Conservation (phyloP, 345 rosid genomes). For the Psidium friedrichsthalianum region DNA sequence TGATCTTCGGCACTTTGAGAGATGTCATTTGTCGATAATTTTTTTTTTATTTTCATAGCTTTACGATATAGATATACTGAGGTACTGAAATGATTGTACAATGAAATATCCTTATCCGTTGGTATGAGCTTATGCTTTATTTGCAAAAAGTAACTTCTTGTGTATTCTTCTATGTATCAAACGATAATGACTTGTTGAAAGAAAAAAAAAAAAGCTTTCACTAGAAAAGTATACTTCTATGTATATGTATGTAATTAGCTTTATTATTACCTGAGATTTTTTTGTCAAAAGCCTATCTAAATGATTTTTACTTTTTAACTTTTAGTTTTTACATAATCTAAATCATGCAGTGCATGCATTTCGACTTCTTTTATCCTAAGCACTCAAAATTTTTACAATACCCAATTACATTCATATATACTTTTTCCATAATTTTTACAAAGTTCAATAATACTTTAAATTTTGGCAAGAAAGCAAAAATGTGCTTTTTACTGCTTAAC, state of each 20-base stretch:
- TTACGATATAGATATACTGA: background rate
- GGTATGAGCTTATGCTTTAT: background rate
- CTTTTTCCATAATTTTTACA: background rate
- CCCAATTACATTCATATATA: background rate
- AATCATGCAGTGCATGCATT: background rate
- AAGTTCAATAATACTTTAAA: background rate
- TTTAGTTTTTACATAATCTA: background rate
- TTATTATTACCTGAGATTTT: background rate
- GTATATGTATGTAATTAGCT: background rate
- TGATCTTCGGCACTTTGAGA: background rate
- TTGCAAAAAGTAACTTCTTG: background rate
- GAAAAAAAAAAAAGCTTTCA: background rate
- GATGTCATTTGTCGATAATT: background rate
- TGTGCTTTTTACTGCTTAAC: background rate
- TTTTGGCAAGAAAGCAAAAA: background rate
- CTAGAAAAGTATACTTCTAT: background rate
- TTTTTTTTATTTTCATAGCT: background rate
- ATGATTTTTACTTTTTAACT: background rate
- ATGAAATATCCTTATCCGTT: background rate
- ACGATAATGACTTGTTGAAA: background rate
- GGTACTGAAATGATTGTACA: background rate
- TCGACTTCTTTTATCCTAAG: background rate
- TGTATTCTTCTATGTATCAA: background rate
- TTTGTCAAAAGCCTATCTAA: background rate
- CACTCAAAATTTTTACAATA: background rate